phyloP scores from a whole-genome alignment of 345 rosid species.

The Heritiera fomes region DNA sequence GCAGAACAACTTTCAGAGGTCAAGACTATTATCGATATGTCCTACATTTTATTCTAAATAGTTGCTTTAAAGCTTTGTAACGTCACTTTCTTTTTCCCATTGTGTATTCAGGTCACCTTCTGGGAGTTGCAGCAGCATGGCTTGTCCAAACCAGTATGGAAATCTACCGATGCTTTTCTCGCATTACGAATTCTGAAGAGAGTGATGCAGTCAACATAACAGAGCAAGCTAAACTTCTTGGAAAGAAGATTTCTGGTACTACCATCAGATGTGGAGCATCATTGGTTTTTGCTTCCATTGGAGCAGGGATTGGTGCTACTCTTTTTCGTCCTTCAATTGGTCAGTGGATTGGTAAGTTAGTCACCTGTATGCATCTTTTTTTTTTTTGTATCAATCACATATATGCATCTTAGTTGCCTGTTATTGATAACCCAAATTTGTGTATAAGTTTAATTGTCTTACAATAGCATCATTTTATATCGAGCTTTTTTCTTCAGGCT shows the following conservation, averaged over 20 bases:
- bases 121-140: slow-evolving; percentile 89
- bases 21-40: slow-evolving; percentile 6
- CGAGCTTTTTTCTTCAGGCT: slow-evolving; percentile 48
- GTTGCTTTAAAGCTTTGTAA: slow-evolving; percentile 14
- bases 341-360: slow-evolving; percentile 88
- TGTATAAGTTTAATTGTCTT: background rate
- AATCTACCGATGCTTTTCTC: slow-evolving; percentile 54
- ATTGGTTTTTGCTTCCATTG: slow-evolving; percentile 80
- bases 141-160: slow-evolving; percentile 86
- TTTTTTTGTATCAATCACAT: too few relatives aligned
- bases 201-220: slow-evolving; percentile 32
- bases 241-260: slow-evolving; percentile 66
- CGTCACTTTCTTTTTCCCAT: slow-evolving; percentile 16
- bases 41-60: background rate
- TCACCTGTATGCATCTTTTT: background rate
- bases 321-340: slow-evolving; percentile 77
- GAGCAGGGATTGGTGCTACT: slow-evolving; percentile 84
- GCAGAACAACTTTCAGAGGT: slow-evolving; percentile 93
- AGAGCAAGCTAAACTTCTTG: slow-evolving; percentile 60
- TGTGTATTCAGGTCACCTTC: slow-evolving; percentile 62
- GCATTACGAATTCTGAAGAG: slow-evolving; percentile 44
- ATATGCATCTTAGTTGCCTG: background rate
- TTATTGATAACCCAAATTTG: background rate
- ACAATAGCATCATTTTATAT: background rate
- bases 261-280: slow-evolving; percentile 79